Base-by-base conservation (phyloP, 805 yeast species). In the Candida patagonica region DNA sequence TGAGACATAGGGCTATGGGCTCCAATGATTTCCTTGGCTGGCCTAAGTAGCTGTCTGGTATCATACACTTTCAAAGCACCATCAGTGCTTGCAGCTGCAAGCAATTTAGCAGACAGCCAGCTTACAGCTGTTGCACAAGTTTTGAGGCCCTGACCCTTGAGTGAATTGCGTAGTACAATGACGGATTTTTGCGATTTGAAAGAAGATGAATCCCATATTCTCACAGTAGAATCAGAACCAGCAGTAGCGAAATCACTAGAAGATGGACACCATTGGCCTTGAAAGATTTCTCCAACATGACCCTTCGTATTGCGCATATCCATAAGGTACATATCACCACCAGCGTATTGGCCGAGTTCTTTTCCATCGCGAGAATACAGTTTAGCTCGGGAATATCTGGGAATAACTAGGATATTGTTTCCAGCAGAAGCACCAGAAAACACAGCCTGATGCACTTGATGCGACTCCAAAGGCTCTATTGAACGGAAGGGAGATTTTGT, bases 251-350 rank as follows among this genome's bases (percentile, higher is more conserved):
- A 60, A 10, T 38, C 25, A 5, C 24, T 27, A 33, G 41, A 34
- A 10, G 38, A 23, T 2, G 58, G 57, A 26, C 50, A 45, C 63
- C 65, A 60, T n/a, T 41, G 34, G 6, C 52, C 61, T 21, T 46
- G 25, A 6, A 55, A 51, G 6, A 63, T 40, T 33, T 48, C 59
- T 2, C 61, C 56, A 5, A 52, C 43, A 42, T 62, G 66, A 15
- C 66, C 66, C 27, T 49, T 51, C 6, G 66, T 62, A 38, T 59
- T 57, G 35, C 49, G 48, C 50, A 61, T 46, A 30, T 62, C 65
- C 15, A 54, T 51, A 17, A 62, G 41, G 44, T 63, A 62, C 57
- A 54, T 54, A 35, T 62, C 66, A 2, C 66, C 66, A 4, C 51
- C 47, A 8, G 37, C 45, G 31, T 42, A 61, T 31, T 53, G 55